phyloP scores from a whole-genome alignment of 768 basidiomycete species.

The Boletales sp. region DNA sequence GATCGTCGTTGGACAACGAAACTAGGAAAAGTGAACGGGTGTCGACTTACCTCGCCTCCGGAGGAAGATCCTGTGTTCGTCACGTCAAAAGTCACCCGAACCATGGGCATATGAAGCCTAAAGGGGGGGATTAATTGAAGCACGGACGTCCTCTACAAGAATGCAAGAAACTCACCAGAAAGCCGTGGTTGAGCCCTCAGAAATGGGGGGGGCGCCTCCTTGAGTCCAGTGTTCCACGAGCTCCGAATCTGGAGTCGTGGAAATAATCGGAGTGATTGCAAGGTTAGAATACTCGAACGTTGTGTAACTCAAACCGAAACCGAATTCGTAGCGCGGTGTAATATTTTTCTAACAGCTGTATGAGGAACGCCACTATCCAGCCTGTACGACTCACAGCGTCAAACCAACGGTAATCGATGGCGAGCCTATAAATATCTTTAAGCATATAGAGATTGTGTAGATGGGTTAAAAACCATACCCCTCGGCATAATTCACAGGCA shows the following conservation, averaged over 20 bases:
- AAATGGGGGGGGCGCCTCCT: constrained; percentile 52
- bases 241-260: constrained; percentile 22
- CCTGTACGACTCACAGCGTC: constrained; percentile 49
- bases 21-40: neutral
- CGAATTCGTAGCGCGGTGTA: constrained; percentile 82
- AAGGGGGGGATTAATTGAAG: neutral
- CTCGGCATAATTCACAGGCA: constrained; percentile 63
- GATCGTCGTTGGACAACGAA: neutral
- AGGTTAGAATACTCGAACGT: constrained; percentile 69
- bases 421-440: constrained; percentile 33
- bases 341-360: constrained; percentile 50
- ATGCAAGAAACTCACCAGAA: constrained; percentile 41
- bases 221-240: constrained; percentile 52
- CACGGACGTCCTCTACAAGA: neutral
- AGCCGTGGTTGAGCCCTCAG: constrained; percentile 57
- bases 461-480: constrained; percentile 12
- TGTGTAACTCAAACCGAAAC: constrained; percentile 87
- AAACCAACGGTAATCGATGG: constrained; percentile 73
- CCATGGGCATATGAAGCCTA: constrained; percentile 66
- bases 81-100: constrained; percentile 59
- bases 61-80: constrained; percentile 56
- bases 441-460: neutral
- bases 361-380: neutral
- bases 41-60: constrained; percentile 57
- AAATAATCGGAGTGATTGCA: constrained; percentile 39